Conservation (phyloP, 345 rosid genomes). For the Brassica incana region DNA sequence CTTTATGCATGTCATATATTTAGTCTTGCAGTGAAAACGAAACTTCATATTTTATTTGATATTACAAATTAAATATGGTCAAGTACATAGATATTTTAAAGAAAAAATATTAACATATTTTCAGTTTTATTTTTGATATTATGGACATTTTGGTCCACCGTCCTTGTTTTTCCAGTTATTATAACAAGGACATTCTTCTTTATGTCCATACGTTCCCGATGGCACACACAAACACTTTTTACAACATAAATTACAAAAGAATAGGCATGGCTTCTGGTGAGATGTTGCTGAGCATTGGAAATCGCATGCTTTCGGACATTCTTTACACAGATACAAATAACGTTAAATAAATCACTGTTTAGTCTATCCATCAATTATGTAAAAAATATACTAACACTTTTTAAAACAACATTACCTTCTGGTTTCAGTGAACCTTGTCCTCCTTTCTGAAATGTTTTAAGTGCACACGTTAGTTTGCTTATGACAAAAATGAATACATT, state of each 20-base stretch:
- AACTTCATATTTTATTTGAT: neutral
- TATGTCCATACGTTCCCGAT: slow-evolving; percentile 47
- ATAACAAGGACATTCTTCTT: slow-evolving; percentile 49
- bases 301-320: slow-evolving; percentile 34
- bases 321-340: slow-evolving; percentile 12
- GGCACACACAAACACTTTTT: slow-evolving; percentile 46
- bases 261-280: slow-evolving; percentile 28
- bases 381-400: neutral
- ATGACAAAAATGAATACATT: neutral
- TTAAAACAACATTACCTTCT: slow-evolving; percentile 11
- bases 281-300: slow-evolving; percentile 32
- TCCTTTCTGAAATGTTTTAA: slow-evolving; percentile 15
- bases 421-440: slow-evolving; percentile 5
- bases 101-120: neutral
- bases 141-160: slow-evolving; percentile 51
- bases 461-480: neutral
- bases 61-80: neutral
- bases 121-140: neutral
- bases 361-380: neutral
- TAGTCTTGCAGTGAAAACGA: neutral
- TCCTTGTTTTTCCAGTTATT: slow-evolving; percentile 33
- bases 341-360: neutral
- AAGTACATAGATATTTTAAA: neutral
- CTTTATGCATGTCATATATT: no score
- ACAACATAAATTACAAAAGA: slow-evolving; percentile 47